These are phyloP conservation scores for Phytopythium ostracodes DNA, from an alignment of 352 stramenopile genomes.

Conservation along the genomic window DNA sequence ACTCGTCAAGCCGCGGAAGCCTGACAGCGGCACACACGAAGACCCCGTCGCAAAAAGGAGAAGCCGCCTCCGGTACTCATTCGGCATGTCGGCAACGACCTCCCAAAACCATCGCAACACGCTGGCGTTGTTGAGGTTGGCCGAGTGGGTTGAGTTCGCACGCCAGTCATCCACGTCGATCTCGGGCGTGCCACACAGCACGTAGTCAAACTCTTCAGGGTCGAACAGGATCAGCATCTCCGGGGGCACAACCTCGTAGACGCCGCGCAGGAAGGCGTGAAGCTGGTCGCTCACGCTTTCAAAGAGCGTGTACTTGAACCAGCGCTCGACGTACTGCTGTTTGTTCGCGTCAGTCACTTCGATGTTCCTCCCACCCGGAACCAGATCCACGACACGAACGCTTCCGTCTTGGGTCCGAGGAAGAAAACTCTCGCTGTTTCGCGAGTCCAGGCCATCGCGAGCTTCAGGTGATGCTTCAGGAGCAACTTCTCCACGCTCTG, in stretches of 20 bases:
- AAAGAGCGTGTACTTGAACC: conserved; percentile 58
- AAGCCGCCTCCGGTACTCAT: conserved; percentile 67
- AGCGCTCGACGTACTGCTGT: conserved; percentile 89
- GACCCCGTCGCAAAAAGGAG: conserved; percentile 82
- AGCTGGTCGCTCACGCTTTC: conserved; percentile 54
- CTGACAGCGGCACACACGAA: conserved; percentile 66
- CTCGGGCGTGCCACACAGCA: conserved; percentile 95
- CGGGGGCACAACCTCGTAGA: conserved; percentile 96
- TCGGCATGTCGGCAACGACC: conserved; percentile 88
- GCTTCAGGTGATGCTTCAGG: not conserved
- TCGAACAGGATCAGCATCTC: conserved; percentile 95
- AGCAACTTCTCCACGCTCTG: conserved; percentile 24
- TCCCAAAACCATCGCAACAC: conserved; percentile 94
- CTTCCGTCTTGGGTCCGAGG: conserved; percentile 3
- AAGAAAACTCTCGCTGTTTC: not conserved
- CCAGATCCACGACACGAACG: conserved; percentile 31
- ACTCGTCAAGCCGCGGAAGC: conserved; percentile 69
- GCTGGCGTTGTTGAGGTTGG: conserved; percentile 35
- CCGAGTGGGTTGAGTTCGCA: conserved; percentile 64
- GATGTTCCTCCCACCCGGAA: conserved; percentile 51
- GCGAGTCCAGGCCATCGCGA: conserved; percentile 1
- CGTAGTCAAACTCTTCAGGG: conserved; percentile 95
- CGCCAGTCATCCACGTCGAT: conserved; percentile 97
- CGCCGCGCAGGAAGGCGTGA: conserved; percentile 83
- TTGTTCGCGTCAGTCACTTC: conserved; percentile 95